Evolutionary conservation across 108 stramenopile species (phyloP).

Genomic region (Schizochytrium sp.): DNA sequence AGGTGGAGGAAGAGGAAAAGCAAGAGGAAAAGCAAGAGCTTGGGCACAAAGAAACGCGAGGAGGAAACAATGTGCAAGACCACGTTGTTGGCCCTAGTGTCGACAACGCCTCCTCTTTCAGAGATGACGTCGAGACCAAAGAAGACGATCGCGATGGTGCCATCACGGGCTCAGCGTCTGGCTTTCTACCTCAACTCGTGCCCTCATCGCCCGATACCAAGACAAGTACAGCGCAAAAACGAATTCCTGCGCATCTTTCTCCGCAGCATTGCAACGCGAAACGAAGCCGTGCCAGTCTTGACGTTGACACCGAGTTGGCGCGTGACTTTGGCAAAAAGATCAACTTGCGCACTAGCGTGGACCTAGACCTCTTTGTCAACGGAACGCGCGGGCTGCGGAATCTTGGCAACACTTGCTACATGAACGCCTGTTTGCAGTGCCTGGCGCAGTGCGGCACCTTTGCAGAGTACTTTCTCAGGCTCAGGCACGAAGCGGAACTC

Average conservation of each 20-base stretch:
- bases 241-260: background rate
- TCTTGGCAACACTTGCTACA: slow-evolving; percentile 59
- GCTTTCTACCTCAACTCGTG: background rate
- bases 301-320: background rate
- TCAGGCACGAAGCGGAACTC: background rate
- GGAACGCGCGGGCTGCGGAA: slow-evolving; percentile 30
- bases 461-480: slow-evolving; percentile 29
- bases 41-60: too few relatives aligned
- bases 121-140: too few relatives aligned
- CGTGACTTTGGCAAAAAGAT: background rate
- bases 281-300: background rate
- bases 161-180: too few relatives aligned
- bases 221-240: background rate
- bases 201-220: background rate
- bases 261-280: background rate
- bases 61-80: too few relatives aligned
- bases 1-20: too few relatives aligned
- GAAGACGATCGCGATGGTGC: too few relatives aligned
- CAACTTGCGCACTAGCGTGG: background rate
- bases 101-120: too few relatives aligned
- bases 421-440: slow-evolving; percentile 50
- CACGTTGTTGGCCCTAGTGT: too few relatives aligned
- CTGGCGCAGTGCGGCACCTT: slow-evolving; percentile 33
- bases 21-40: too few relatives aligned
- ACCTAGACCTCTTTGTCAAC: background rate